Conservation (phyloP, 2,329 filamentous ascomycete genomes). For the Fusarium concolor region DNA sequence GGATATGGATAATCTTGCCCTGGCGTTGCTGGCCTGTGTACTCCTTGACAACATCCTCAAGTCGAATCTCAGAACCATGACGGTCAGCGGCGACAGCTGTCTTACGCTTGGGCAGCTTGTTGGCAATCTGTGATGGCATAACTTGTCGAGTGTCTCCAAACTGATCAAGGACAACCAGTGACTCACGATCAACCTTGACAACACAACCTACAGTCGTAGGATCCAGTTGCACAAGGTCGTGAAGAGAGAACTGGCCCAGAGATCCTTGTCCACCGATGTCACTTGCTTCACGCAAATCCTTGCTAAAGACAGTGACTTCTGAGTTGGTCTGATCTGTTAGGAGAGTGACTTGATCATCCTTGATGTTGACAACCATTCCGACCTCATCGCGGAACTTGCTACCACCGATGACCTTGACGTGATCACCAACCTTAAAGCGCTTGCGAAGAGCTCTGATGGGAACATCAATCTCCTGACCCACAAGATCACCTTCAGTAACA, state of each 20-base stretch:
- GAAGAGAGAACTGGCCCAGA: constrained; percentile 89
- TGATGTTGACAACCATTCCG: constrained; percentile 95
- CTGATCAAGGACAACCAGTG: constrained; percentile 89
- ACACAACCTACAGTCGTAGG: constrained; percentile 92
- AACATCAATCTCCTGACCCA: constrained; percentile 88
- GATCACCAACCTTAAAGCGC: constrained; percentile 91
- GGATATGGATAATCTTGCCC: constrained; percentile 92
- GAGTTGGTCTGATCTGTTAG: constrained; percentile 92
- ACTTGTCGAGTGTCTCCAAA: constrained; percentile 84
- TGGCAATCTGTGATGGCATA: constrained; percentile 91
- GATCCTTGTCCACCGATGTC: constrained; percentile 89
- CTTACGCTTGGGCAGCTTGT: constrained; percentile 85
- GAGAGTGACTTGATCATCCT: constrained; percentile 90
- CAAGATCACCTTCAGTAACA: constrained; percentile 84
- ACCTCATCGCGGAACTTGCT: constrained; percentile 95
- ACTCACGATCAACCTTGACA: constrained; percentile 95
- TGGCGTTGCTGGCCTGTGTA: constrained; percentile 84
- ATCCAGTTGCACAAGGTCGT: constrained; percentile 94
- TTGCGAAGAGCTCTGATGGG: constrained; percentile 93
- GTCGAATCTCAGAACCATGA: constrained; percentile 90
- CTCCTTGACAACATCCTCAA: constrained; percentile 93
- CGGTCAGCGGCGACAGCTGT: constrained; percentile 91
- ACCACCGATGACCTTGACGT: constrained; percentile 98
- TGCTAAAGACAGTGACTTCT: constrained; percentile 98
- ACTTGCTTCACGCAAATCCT: constrained; percentile 91